A percentile compares a stretch with the other conserved stretches of the same genome.
These are phyloP conservation scores for Arachnomyces sp. DNA, from an alignment of 2,329 filamentous ascomycete genomes.

Conservation along the genomic window DNA sequence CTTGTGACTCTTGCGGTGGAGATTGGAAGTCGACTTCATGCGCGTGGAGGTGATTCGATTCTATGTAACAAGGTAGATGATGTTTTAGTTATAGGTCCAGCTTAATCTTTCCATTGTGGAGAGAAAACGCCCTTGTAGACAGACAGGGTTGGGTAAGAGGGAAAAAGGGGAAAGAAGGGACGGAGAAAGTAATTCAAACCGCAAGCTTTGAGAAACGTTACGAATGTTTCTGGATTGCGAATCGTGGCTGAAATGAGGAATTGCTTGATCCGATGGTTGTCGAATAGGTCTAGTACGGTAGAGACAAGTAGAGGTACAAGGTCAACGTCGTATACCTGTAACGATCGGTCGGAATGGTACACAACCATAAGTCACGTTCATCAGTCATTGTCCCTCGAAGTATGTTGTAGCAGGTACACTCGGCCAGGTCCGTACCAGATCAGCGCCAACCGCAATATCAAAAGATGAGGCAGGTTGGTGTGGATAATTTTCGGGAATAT, in stretches of 20 bases:
- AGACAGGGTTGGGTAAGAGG: neutral
- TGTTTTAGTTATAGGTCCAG: too few relatives aligned
- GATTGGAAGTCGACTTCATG: constrained; percentile 36
- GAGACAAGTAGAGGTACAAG: constrained; percentile 51
- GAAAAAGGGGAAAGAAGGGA: constrained; percentile 10
- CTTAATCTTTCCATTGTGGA: neutral
- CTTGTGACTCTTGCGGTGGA: constrained; percentile 36
- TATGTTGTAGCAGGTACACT: too few relatives aligned
- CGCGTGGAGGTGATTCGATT: constrained; percentile 27
- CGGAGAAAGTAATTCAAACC: constrained; percentile 36
- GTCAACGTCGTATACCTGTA: constrained; percentile 54
- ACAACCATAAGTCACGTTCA: too few relatives aligned
- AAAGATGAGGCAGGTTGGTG: constrained; percentile 13
- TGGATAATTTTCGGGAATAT: constrained; percentile 1
- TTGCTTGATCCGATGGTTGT: constrained; percentile 42
- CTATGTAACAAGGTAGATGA: constrained; percentile 16
- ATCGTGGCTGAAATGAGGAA: constrained; percentile 56
- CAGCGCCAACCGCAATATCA: constrained; percentile 36
- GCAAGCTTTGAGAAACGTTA: constrained; percentile 51
- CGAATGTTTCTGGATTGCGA: constrained; percentile 56
- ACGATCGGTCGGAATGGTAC: too few relatives aligned
- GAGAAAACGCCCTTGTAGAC: neutral
- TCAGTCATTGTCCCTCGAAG: too few relatives aligned
- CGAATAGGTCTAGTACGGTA: constrained; percentile 50
- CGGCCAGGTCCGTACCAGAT: constrained; percentile 26